Evolutionary conservation across 2,329 filamentous ascomycete genomes (phyloP).

Genomic region (Nigrospora osmanthi): DNA sequence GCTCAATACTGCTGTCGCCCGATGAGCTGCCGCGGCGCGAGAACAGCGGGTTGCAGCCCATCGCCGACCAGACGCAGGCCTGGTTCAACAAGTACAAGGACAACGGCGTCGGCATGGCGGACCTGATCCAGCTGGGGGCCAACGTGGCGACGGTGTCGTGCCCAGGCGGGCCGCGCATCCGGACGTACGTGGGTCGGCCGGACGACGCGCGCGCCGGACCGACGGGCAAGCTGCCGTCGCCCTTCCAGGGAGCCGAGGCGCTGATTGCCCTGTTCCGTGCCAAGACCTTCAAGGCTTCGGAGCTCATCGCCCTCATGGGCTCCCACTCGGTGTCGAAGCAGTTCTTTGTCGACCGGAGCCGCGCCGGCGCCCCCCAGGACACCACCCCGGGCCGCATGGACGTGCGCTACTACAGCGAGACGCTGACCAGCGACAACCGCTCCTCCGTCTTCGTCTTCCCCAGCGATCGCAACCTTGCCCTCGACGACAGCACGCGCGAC

Average conservation of each 20-base stretch:
- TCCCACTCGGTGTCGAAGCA: conserved; percentile 44
- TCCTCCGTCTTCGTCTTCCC: conserved; percentile 23
- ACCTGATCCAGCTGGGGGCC: conserved; percentile 45
- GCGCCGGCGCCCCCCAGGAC: conserved; percentile 33
- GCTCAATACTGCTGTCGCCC: conserved; percentile 33
- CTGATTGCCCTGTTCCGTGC: conserved; percentile 37
- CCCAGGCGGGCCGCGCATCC: conserved; percentile 40
- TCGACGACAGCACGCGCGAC: conserved; percentile 8
- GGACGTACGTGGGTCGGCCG: conserved; percentile 38
- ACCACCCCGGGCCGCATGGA: conserved; percentile 43
- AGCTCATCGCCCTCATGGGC: conserved; percentile 45
- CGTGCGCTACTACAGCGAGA: conserved; percentile 37
- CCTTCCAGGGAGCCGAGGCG: conserved; percentile 27
- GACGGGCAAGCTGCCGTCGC: conserved; percentile 34
- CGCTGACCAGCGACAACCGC: conserved; percentile 17
- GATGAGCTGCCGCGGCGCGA: conserved; percentile 27
- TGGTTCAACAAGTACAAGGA: conserved; percentile 29
- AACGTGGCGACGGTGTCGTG: conserved; percentile 40
- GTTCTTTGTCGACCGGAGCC: conserved; percentile 29
- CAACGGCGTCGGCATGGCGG: conserved; percentile 38
- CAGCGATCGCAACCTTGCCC: conserved; percentile 19
- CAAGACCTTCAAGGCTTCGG: conserved; percentile 41
- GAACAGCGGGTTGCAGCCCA: conserved; percentile 37
- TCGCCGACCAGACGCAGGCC: conserved; percentile 25
- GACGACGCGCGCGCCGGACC: conserved; percentile 32